Percentiles rank a stretch among this genome's conserved stretches.
These are phyloP conservation scores for Chlorella sp. DNA, from an alignment of 139 green algal genomes.

Conservation along the genomic window DNA sequence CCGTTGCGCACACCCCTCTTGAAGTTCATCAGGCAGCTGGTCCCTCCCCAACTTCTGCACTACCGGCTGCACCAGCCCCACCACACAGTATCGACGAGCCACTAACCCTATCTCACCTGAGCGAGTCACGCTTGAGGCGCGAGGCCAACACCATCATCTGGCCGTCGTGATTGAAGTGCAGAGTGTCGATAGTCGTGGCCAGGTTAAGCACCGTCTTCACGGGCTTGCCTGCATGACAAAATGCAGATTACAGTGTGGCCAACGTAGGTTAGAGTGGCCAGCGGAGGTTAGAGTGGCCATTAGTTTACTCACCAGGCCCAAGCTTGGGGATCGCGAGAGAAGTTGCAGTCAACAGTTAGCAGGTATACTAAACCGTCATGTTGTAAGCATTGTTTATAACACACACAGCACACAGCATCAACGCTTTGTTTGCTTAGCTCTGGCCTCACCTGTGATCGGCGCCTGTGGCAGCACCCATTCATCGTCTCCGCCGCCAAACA, in stretches of 20 bases:
- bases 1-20: no score
- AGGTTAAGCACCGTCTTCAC: constrained; percentile 86
- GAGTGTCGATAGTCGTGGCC: constrained; percentile 82
- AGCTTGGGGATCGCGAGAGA: not conserved
- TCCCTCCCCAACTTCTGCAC: no score
- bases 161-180: constrained; percentile 86
- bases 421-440: no score
- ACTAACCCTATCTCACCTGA: constrained; percentile 50
- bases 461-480: not conserved
- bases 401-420: no score
- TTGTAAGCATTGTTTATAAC: no score
- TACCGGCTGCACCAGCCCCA: no score
- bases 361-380: no score
- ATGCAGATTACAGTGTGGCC: not conserved
- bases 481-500: not conserved
- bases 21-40: no score
- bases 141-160: constrained; percentile 86
- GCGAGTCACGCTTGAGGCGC: constrained; percentile 84
- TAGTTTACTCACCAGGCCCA: not conserved
- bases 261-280: not conserved
- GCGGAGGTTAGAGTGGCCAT: not conserved
- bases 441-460: constrained; percentile 1
- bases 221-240: constrained; percentile 27
- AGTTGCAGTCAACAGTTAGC: not conserved
- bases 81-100: not conserved